A percentile compares a stretch with the other conserved stretches of the same genome.
Evolutionary conservation across 2,329 filamentous ascomycete genomes (phyloP).

Genomic region (Cladosporium halotolerans): DNA sequence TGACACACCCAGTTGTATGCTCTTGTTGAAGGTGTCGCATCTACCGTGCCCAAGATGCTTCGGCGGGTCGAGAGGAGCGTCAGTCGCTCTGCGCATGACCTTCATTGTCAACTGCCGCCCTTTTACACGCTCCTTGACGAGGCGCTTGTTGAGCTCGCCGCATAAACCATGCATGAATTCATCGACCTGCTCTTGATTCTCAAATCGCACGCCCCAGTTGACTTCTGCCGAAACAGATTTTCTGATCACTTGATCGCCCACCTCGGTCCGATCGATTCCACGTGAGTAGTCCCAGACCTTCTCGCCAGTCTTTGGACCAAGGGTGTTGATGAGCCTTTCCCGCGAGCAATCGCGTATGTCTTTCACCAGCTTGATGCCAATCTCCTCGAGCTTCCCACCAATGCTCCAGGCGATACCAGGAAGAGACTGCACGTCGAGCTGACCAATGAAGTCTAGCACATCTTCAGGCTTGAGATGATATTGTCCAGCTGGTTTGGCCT

Average conservation of each 20-base stretch:
- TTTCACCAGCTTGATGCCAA: conserved; percentile 74
- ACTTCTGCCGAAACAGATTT: conserved; percentile 97
- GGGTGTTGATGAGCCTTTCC: conserved; percentile 63
- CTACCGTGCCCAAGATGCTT: conserved; percentile 94
- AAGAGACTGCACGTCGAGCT: conserved; percentile 70
- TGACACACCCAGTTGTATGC: conserved; percentile 70
- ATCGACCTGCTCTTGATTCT: conserved; percentile 85
- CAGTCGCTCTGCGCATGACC: conserved; percentile 78
- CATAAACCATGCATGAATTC: conserved; percentile 83
- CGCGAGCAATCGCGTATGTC: conserved; percentile 73
- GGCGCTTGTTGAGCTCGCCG: conserved; percentile 72
- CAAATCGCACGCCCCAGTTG: conserved; percentile 95
- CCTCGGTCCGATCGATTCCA: conserved; percentile 78
- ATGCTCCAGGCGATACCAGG: conserved; percentile 92
- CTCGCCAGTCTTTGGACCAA: conserved; percentile 89
- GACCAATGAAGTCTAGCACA: conserved; percentile 68
- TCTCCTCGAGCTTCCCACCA: conserved; percentile 77
- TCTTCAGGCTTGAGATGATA: conserved; percentile 80
- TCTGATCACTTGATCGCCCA: conserved; percentile 75
- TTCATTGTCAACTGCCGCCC: conserved; percentile 88
- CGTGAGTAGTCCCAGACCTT: conserved; percentile 86
- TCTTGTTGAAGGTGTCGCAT: conserved; percentile 92
- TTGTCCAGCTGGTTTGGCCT: conserved; percentile 91
- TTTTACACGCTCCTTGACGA: conserved; percentile 77
- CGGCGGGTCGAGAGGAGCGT: conserved; percentile 82